A percentile compares a stretch with the other conserved stretches of the same genome.
Conservation (phyloP, 2,329 filamentous ascomycete genomes). For the Xylaria sp. region DNA sequence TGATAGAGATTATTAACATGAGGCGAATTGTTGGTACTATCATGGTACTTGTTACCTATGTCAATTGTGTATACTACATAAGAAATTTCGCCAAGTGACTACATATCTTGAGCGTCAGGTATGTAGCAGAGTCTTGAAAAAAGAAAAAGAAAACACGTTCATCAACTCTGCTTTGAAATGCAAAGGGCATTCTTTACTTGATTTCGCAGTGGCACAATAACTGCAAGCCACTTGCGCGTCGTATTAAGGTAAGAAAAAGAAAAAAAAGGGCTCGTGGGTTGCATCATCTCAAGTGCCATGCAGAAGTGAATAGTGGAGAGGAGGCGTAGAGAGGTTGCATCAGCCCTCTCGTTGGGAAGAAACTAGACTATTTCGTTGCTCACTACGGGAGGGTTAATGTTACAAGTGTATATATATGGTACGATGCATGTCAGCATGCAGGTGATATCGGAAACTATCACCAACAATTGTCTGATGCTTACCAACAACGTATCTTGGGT, state of each 20-base stretch:
- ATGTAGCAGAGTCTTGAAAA: too few species aligned
- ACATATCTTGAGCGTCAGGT: background rate
- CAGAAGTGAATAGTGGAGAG: constrained; percentile 17
- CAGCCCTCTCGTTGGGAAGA: constrained; percentile 9
- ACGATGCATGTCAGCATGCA: constrained; percentile 30
- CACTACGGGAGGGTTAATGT: constrained; percentile 7
- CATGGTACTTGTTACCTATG: background rate
- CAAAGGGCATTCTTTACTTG: background rate
- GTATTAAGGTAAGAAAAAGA: constrained; percentile 18
- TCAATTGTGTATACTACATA: background rate
- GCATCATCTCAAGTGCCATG: constrained; percentile 22
- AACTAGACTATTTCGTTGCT: constrained; percentile 8
- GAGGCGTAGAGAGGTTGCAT: constrained; percentile 21
- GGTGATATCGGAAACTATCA: constrained; percentile 27
- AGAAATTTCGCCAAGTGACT: too few species aligned
- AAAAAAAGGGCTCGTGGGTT: background rate
- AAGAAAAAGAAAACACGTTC: constrained; percentile 2
- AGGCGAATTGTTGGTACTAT: background rate
- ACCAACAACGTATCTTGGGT: background rate
- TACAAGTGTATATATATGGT: constrained; percentile 11
- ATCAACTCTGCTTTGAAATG: background rate
- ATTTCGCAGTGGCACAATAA: background rate
- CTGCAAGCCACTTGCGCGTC: constrained; percentile 4
- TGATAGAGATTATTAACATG: background rate
- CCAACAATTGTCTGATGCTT: background rate